Conservation (phyloP, 2,329 filamentous ascomycete species). For the Aspergillus uvarum region DNA sequence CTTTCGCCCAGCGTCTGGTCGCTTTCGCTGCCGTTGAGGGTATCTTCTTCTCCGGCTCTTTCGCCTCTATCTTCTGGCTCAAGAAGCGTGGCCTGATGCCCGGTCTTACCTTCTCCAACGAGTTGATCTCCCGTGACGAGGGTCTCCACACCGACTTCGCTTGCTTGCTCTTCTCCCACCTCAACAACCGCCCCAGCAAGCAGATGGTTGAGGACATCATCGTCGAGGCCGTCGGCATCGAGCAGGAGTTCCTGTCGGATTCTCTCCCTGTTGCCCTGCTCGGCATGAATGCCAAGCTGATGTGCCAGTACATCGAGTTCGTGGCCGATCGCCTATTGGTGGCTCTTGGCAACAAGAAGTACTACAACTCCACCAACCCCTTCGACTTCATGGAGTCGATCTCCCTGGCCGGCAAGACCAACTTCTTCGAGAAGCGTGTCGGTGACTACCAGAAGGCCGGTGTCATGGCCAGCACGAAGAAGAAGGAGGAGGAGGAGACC, state of each 20-base stretch:
- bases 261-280: conserved; percentile 89
- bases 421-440: conserved; percentile 99
- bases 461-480: conserved; percentile 91
- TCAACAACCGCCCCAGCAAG: conserved; percentile 86
- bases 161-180: conserved; percentile 94
- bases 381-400: conserved; percentile 99
- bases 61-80: conserved; percentile 99
- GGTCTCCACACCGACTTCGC: conserved; percentile 99
- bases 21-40: conserved; percentile 98
- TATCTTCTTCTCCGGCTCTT: conserved; percentile 99
- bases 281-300: conserved; percentile 94
- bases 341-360: conserved; percentile 89
- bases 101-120: conserved; percentile 97
- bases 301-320: conserved; percentile 99
- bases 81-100: conserved; percentile 99
- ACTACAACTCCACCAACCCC: conserved; percentile 89
- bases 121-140: conserved; percentile 99
- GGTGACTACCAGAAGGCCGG: conserved; percentile 99
- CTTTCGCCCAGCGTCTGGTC: conserved; percentile 91
- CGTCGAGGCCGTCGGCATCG: conserved; percentile 86
- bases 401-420: conserved; percentile 97
- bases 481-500: conserved; percentile 52
- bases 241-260: conserved; percentile 97
- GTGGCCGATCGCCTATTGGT: conserved; percentile 93
- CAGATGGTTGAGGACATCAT: conserved; percentile 83